Base-by-base conservation (phyloP, 2,329 filamentous ascomycete genomes). In the Cytospora chrysosperma region DNA sequence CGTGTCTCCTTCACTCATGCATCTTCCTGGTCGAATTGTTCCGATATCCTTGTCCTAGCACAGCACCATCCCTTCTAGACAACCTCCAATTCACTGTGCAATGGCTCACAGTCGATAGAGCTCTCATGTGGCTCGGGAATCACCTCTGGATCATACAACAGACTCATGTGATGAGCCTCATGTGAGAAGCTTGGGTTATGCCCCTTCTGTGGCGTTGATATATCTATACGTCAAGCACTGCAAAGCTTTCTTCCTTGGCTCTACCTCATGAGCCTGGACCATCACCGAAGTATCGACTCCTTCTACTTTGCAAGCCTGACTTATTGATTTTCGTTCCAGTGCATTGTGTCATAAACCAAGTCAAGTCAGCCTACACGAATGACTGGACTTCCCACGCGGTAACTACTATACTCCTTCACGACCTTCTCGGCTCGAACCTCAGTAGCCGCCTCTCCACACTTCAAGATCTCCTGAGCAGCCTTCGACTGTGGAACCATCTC, bases 31-130 rank as follows among this genome's bases (percentile, higher is more conserved):
- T 54, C 24, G 27, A 63, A 65, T 56, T 60, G 27, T 51, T 53
- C 60, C 63, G 63, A 58, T 17, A 53, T 34, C 63, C 52, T 63
- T 60, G 56, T 65, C 60, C 63, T 57, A 52, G 60, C 55, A 28
- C 32, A 27, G 52, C 56, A 59, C 53, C 59, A 43, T 54, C 57
- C 56, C 51, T 56, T 54, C 34, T 57, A 30, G 32, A 55, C 55
- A 17, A 26, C 30, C 26, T 27, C 30, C 55, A 5, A 30, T 62
- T 32, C 47, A 27, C 58, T 57, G 24, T 13, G 26, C 24, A 43
- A 40, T 26, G 37, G 17, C 15, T 28, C 9, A 56, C 13, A 21
- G 27, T 51, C 6, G 37, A 56, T 24, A 27, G 21, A 30, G 1
- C 47, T 49, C 8, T 53, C 10, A 21, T 21, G 30, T 51, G n/a